Evolutionary conservation across 2,329 filamentous ascomycete species (phyloP), one percentile per base, ranked within the genome.

Genomic region (Talaromyces sp.): DNA sequence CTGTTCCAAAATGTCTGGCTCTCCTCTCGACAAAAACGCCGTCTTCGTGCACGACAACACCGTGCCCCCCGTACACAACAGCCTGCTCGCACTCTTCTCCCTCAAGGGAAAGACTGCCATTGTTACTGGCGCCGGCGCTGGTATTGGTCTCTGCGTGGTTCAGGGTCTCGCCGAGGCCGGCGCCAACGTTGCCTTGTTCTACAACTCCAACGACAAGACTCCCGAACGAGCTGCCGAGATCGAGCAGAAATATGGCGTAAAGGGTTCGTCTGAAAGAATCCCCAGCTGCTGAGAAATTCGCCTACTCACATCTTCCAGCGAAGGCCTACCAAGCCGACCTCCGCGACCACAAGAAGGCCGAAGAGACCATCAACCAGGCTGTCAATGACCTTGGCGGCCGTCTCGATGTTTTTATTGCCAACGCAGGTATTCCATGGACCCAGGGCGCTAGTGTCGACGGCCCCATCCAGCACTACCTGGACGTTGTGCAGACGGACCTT

Each of bases 361-460:
- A 79, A 64, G 64, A 75, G 55, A 71, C 74, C 51, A 70, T 81
- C 29, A 73, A 78, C 58, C 64, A 71, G 26, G 75, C 75, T 53
- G 76, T 80, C 58, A 71, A 78, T 62, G 89, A 93, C 17, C 89
- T 93, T 76, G 86, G 89, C 69, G 87, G 87, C 62, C 84, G 89
- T 5, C 83, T 93, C 9, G 90, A 93, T 68, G 80, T 91, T 65
- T 91, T 93, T 68, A 84, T 93, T 51, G 89, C 90, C 66, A 93
- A 95, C 71, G 87, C 87, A 14, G 89, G 89, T 56, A 86, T 92
- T 58, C 82, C 86, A 0, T 93, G 89, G 89, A 86, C 83, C 2
- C 81, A 90, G 62, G 87, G 88, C 0, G 72, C 86, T 9, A 85
- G 89, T 70, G 79, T 90, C 38, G 86, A 90, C 63, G 88, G 86